A percentile compares a stretch with the other conserved stretches of the same genome.
Evolutionary conservation across 768 basidiomycete species (phyloP).

Genomic region (Trametes punicea): DNA sequence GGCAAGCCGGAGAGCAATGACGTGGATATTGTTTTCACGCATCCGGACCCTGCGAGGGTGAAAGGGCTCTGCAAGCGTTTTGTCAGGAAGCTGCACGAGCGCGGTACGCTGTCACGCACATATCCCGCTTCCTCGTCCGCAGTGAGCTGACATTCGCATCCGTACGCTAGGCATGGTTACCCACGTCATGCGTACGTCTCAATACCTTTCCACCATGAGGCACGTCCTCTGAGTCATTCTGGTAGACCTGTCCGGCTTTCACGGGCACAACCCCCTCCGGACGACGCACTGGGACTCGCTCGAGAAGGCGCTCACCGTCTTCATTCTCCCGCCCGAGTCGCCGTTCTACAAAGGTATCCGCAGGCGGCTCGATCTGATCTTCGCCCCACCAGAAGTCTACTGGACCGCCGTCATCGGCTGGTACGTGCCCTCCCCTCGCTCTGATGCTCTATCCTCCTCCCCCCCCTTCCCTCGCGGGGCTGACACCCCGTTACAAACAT

Average conservation of each 20-base stretch:
- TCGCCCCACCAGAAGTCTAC: conserved; percentile 71
- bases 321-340: conserved; percentile 51
- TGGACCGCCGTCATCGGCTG: conserved; percentile 91
- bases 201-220: background rate
- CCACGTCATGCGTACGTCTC: conserved; percentile 77
- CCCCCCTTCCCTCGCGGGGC: too few relatives aligned
- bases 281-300: conserved; percentile 74
- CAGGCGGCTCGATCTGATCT: conserved; percentile 82
- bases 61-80: conserved; percentile 62
- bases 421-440: conserved; percentile 34
- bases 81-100: conserved; percentile 51
- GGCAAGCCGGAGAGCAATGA: conserved; percentile 83
- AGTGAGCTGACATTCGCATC: background rate
- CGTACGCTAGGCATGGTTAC: conserved; percentile 59
- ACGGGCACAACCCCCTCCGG: conserved; percentile 48
- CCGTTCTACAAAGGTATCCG: conserved; percentile 40
- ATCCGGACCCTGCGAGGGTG: conserved; percentile 53
- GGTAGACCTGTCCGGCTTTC: conserved; percentile 60
- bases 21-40: conserved; percentile 86
- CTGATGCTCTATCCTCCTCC: background rate
- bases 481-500: background rate
- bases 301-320: conserved; percentile 82
- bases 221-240: background rate
- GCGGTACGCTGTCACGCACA: conserved; percentile 40
- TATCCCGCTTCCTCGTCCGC: background rate